Evolutionary conservation across 2,329 filamentous ascomycete genomes (phyloP).

Genomic region (Ciborinia camelliae): DNA sequence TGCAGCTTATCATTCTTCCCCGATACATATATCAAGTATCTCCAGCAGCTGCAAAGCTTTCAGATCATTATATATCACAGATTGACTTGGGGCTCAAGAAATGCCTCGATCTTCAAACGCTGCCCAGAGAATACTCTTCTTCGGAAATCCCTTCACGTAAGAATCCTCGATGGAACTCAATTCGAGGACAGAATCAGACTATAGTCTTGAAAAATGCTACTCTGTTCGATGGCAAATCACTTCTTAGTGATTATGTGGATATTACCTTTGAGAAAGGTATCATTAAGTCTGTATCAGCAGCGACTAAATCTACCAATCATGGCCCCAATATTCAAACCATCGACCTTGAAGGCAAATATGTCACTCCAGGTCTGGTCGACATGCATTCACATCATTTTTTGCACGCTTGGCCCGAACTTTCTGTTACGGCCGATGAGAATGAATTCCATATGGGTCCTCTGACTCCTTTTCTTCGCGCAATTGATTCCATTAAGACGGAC

Average conservation of each 20-base stretch:
- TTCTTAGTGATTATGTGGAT: constrained; percentile 39
- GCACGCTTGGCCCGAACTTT: constrained; percentile 38
- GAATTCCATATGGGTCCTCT: constrained; percentile 40
- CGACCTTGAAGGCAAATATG: constrained; percentile 40
- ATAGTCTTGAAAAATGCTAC: constrained; percentile 43
- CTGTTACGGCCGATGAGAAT: constrained; percentile 40
- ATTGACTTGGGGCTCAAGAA: constrained; percentile 30
- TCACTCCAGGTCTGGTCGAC: constrained; percentile 46
- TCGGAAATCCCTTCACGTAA: constrained; percentile 26
- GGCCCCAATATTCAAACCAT: constrained; percentile 29
- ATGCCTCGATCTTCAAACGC: constrained; percentile 32
- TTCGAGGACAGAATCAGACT: constrained; percentile 40
- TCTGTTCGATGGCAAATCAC: constrained; percentile 44
- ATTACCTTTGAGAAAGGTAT: constrained; percentile 42
- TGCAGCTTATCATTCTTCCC: constrained; percentile 32
- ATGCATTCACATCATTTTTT: constrained; percentile 46
- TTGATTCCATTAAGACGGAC: constrained; percentile 44
- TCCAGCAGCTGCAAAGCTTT: constrained; percentile 24
- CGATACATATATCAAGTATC: constrained; percentile 27
- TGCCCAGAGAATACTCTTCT: constrained; percentile 20
- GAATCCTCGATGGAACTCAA: constrained; percentile 44
- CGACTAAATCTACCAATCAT: constrained; percentile 22
- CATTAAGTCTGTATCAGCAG: constrained; percentile 35
- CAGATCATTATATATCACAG: constrained; percentile 26
- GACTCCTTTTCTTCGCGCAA: constrained; percentile 41